Conservation (phyloP, 2,329 filamentous ascomycete genomes). For the Fusarium miscanthi region DNA sequence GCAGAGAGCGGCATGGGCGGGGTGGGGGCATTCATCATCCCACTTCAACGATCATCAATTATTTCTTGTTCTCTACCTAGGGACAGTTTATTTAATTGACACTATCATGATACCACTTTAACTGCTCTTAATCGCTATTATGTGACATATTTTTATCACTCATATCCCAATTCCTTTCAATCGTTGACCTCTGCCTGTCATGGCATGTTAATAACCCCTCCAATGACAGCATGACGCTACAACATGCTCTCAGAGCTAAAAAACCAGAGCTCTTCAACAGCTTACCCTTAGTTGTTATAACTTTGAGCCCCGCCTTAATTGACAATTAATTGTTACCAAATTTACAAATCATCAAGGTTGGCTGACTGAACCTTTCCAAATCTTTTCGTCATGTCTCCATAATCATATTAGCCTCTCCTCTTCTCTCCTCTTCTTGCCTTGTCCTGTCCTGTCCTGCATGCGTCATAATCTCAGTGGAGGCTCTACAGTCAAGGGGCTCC, state of each 20-base stretch:
- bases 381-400: slow-evolving; percentile 39
- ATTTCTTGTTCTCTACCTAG: not conserved
- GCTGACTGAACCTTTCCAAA: slow-evolving; percentile 25
- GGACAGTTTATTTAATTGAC: slow-evolving; percentile 3
- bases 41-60: slow-evolving; percentile 16
- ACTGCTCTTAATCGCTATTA: not conserved
- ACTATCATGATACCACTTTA: slow-evolving; percentile 29
- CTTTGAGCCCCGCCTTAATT: not conserved
- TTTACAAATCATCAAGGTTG: slow-evolving; percentile 35
- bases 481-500: not conserved
- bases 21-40: slow-evolving; percentile 42
- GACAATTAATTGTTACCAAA: slow-evolving; percentile 3
- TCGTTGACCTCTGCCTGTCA: no score
- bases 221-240: slow-evolving; percentile 35
- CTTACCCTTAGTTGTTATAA: not conserved
- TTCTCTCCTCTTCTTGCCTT: no score
- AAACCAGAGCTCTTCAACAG: slow-evolving; percentile 10
- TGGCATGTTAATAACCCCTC: slow-evolving; percentile 24
- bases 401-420: slow-evolving; percentile 28
- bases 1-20: slow-evolving; percentile 19
- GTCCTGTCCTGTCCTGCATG: no score
- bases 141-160: not conserved
- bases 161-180: not conserved
- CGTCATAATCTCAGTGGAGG: slow-evolving; percentile 22
- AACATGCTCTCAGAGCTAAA: slow-evolving; percentile 24